Percentiles rank a stretch among this genome's conserved stretches.
Evolutionary conservation across 108 stramenopile genomes (phyloP).

Genomic region (Phaeodactylum tricornutum): DNA sequence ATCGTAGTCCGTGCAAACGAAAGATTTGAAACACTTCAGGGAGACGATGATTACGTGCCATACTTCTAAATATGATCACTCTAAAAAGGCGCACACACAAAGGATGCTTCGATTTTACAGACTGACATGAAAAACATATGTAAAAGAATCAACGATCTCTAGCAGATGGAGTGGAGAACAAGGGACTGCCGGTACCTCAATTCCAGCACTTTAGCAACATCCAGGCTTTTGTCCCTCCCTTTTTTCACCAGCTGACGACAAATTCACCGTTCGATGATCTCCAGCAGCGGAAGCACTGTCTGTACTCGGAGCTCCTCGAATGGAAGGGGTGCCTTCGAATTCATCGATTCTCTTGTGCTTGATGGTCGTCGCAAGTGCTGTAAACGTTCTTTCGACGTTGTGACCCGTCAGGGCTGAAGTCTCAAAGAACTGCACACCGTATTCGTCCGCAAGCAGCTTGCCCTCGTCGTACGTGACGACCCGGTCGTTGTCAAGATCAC

Average conservation of each 20-base stretch:
- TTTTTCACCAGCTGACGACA: not conserved
- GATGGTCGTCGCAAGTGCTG: slow-evolving; percentile 79
- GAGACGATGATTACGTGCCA: no score
- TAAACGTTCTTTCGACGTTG: slow-evolving; percentile 91
- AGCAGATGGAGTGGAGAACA: no score
- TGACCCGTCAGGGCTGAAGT: slow-evolving; percentile 89
- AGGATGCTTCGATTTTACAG: no score
- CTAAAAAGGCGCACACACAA: no score
- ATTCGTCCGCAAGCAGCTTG: slow-evolving; percentile 80
- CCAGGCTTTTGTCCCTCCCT: not conserved
- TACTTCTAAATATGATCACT: no score
- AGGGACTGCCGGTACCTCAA: no score
- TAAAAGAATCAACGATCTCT: no score
- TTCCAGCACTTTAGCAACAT: slow-evolving; percentile 4
- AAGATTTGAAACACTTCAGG: no score
- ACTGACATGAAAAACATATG: no score
- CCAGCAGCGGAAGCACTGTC: not conserved
- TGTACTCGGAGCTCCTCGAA: slow-evolving; percentile 3
- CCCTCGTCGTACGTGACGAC: slow-evolving; percentile 82
- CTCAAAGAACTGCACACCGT: slow-evolving; percentile 94
- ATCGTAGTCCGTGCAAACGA: no score
- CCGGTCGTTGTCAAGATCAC: slow-evolving; percentile 73
- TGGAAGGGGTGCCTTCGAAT: not conserved
- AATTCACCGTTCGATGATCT: slow-evolving; percentile 3
- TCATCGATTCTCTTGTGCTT: slow-evolving; percentile 84